These are phyloP conservation scores for Ampelocalamus luodianensis DNA, from an alignment of 176 grass and related monocot species.

Conservation along the genomic window DNA sequence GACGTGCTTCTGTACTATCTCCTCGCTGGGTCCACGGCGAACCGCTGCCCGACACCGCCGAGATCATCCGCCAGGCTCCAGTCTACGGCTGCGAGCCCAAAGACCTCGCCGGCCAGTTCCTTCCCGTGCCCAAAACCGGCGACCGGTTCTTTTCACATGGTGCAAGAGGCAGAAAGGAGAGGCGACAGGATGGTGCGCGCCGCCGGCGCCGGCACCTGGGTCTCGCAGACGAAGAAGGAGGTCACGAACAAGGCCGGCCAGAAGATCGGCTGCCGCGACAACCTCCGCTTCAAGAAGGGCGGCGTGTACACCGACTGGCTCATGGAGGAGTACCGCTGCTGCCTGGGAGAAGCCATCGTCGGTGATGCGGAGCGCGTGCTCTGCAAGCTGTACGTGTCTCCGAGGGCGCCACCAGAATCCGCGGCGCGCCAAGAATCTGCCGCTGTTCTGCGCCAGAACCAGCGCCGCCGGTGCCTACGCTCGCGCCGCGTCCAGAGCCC, in stretches of 20 bases:
- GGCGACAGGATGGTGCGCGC: neutral
- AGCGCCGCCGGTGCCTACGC: too few species aligned
- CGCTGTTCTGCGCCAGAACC: neutral
- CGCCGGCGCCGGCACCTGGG: conserved; percentile 17
- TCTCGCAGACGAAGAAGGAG: neutral
- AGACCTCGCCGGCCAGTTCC: neutral
- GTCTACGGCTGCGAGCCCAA: conserved; percentile 12
- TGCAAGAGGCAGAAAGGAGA: neutral
- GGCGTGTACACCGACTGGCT: neutral
- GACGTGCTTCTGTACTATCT: too few species aligned
- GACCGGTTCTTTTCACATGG: conserved; percentile 18
- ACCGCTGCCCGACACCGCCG: neutral
- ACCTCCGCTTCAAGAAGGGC: conserved; percentile 15
- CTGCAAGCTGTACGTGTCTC: conserved; percentile 35
- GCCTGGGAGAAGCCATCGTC: neutral
- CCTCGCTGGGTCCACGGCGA: neutral
- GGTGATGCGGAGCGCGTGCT: neutral
- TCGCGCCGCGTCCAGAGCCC: neutral
- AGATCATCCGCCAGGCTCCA: neutral
- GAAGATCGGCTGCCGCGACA: neutral
- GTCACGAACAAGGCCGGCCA: neutral
- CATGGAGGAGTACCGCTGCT: neutral
- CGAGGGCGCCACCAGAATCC: neutral
- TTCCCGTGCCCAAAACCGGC: neutral
- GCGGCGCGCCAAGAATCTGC: neutral